Percentiles rank a stretch among this genome's conserved stretches.
Conservation (phyloP, 306 rosid genomes). For the Pyrus bretschneideri region DNA sequence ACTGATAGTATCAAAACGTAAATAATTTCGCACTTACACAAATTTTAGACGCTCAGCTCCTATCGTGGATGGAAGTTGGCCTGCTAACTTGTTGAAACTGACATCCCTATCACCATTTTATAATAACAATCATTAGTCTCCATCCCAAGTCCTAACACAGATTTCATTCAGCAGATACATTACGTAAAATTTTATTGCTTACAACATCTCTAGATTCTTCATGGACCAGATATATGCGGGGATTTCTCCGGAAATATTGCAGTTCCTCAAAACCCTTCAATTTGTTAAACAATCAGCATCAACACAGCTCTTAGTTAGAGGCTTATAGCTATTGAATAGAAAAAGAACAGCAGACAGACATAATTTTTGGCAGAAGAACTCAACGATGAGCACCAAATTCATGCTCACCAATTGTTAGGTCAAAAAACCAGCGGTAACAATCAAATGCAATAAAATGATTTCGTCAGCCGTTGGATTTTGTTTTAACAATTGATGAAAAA, state of each 20-base stretch:
- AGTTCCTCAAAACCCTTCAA: slow-evolving; percentile 66
- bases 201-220: slow-evolving; percentile 42
- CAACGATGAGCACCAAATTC: no score
- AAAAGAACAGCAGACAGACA: background rate
- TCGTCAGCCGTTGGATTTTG: no score
- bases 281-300: background rate
- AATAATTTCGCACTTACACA: slow-evolving; percentile 2
- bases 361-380: no score
- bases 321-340: background rate
- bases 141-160: background rate
- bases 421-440: no score
- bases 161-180: background rate
- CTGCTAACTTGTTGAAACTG: slow-evolving; percentile 25
- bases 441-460: no score
- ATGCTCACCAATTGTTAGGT: no score
- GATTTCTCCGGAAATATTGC: slow-evolving; percentile 59
- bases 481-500: no score
- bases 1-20: no score
- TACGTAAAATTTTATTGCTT: slow-evolving; percentile 21
- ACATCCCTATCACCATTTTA: slow-evolving; percentile 5
- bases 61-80: background rate
- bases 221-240: slow-evolving; percentile 52
- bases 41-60: background rate
- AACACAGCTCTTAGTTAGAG: background rate
- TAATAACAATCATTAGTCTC: background rate